Evolutionary conservation across 2,329 filamentous ascomycete genomes (phyloP).

Genomic region (Pseudocercospora fijiensis): DNA sequence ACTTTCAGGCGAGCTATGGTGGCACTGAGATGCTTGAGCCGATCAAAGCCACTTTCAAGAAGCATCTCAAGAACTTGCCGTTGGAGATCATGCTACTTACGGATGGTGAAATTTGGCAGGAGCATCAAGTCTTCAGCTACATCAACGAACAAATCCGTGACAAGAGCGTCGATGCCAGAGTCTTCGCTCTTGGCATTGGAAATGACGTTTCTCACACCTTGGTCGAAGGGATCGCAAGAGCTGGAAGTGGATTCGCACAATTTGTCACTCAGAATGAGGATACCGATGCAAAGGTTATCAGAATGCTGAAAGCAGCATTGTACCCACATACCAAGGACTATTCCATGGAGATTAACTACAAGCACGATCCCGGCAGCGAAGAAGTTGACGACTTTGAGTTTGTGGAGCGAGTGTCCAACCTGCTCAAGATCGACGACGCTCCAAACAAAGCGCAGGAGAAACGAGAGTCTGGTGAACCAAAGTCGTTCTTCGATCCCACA

Average conservation of each 20-base stretch:
- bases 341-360: slow-evolving; percentile 62
- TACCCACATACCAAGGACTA: slow-evolving; percentile 66
- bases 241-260: slow-evolving; percentile 61
- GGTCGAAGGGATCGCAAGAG: slow-evolving; percentile 59
- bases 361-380: slow-evolving; percentile 11
- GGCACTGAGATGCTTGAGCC: slow-evolving; percentile 56
- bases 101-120: slow-evolving; percentile 56
- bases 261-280: slow-evolving; percentile 62
- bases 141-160: slow-evolving; percentile 47
- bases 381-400: slow-evolving; percentile 60
- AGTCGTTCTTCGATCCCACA: slow-evolving; percentile 60
- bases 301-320: slow-evolving; percentile 71
- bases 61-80: slow-evolving; percentile 48
- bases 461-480: slow-evolving; percentile 50
- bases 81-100: slow-evolving; percentile 58
- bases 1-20: slow-evolving; percentile 50
- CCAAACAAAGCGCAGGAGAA: slow-evolving; percentile 28
- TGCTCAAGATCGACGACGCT: slow-evolving; percentile 43
- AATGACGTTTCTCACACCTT: slow-evolving; percentile 55
- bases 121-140: slow-evolving; percentile 50
- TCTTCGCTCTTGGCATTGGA: slow-evolving; percentile 61
- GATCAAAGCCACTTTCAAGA: slow-evolving; percentile 48
- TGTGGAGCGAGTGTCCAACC: slow-evolving; percentile 58
- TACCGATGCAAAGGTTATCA: slow-evolving; percentile 66
- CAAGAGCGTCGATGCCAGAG: slow-evolving; percentile 49